A percentile compares a stretch with the other conserved stretches of the same genome.
phyloP scores from a whole-genome alignment of 805 yeast genomes.

The Kazachstania taianensis region DNA sequence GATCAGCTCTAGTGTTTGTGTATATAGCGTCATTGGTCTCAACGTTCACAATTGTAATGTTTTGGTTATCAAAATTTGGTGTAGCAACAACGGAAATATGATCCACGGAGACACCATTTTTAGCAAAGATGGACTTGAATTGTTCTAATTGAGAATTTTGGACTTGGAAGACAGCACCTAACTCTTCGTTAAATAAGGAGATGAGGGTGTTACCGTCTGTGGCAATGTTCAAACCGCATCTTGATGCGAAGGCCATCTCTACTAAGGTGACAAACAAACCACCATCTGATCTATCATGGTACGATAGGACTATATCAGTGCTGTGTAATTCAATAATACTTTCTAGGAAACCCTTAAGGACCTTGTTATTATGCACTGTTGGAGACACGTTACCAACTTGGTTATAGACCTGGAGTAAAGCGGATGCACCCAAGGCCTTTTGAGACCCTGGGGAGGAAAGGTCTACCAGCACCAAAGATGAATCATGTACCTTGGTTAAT shows the following conservation, averaged over 20 bases:
- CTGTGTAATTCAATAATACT: slow-evolving; percentile 67
- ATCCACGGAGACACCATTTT: slow-evolving; percentile 47
- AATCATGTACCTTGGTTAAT: slow-evolving; percentile 43
- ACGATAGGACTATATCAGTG: slow-evolving; percentile 59
- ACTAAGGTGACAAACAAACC: slow-evolving; percentile 76
- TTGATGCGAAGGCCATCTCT: slow-evolving; percentile 96
- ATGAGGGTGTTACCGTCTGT: slow-evolving; percentile 39
- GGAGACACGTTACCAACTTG: slow-evolving; percentile 81
- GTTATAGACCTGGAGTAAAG: slow-evolving; percentile 85
- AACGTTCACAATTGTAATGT: slow-evolving; percentile 38
- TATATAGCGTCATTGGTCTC: slow-evolving; percentile 28
- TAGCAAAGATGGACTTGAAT: slow-evolving; percentile 46
- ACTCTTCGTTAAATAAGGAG: slow-evolving; percentile 78
- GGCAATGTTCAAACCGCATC: slow-evolving; percentile 65
- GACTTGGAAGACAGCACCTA: slow-evolving; percentile 94
- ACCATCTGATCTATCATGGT: slow-evolving; percentile 96
- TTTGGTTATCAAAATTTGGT: slow-evolving; percentile 47
- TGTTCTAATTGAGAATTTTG: slow-evolving; percentile 39
- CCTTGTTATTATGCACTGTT: slow-evolving; percentile 57
- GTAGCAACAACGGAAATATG: slow-evolving; percentile 57
- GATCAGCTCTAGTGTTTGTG: slow-evolving; percentile 48
- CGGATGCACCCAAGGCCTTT: slow-evolving; percentile 81
- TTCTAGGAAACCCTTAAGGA: slow-evolving; percentile 60
- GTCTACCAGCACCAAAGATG: slow-evolving; percentile 71
- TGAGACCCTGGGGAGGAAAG: slow-evolving; percentile 44